Evolutionary conservation across 768 basidiomycete species (phyloP), one percentile per base, ranked within the genome.

Genomic region (Lactarius psammicola): DNA sequence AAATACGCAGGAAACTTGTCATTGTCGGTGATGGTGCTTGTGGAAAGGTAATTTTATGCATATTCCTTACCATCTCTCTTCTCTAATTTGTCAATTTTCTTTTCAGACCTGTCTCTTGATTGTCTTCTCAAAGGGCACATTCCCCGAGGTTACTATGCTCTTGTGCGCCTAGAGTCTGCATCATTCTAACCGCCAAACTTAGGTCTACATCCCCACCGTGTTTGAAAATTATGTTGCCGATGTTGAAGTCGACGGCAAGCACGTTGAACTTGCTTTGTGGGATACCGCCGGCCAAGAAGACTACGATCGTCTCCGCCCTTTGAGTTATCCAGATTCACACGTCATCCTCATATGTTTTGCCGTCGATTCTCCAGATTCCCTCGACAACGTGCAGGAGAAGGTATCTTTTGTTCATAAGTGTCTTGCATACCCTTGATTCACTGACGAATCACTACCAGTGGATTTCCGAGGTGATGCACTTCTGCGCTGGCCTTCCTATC

Each of bases 331-430:
- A 63, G 96, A 98, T 80, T 95, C 94, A n/a, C 95, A 99, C 76
- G 95, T 99, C 78, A 98, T 99, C 81, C 86, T 98, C 71, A 97
- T 99, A 79, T 98, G 96, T 78, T 99, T 97, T 78, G 95, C 97
- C 51, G 88, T 98, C 71, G 97, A 99, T 82, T 94, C 92, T 60
- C 95, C 95, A 38, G 95, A 98, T 77, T 98, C 95, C 57, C 83
- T 99, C 70, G 97, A 97, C 80, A 99, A 99, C 86, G 97, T 99
- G 34, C 95, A 98, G 83, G 97, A 99, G 83, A 98, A 98, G 92
- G 97, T 92, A 49, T 66, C 87, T 82, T 38, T 51, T 30, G 56
- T 54, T 55, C 57, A 53, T 15, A 17, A 59, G 57, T 46, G 33
- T 53, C 28, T 63, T 36, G 26, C 30, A 49, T 54, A 33, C 66